Percentiles rank a stretch among this genome's conserved stretches.
Conservation (phyloP, 2,329 filamentous ascomycete genomes). For the Sporothrix protearum region DNA sequence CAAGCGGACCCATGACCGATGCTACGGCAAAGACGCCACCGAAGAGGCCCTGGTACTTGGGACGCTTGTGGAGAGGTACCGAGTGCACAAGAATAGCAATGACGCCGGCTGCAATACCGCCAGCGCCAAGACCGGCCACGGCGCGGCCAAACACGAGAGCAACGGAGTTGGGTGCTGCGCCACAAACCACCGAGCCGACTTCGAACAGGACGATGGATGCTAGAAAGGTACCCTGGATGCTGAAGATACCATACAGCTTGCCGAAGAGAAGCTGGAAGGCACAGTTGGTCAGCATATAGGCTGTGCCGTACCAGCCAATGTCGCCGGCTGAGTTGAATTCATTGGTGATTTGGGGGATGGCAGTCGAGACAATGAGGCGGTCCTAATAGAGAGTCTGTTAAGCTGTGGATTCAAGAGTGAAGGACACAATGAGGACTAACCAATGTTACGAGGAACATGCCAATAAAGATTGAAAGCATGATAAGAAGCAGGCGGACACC, state of each 20-base stretch:
- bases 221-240: slow-evolving; percentile 36
- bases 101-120: slow-evolving; percentile 40
- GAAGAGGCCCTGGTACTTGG: slow-evolving; percentile 37
- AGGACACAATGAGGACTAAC: neutral
- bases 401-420: neutral
- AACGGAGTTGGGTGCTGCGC: slow-evolving; percentile 40
- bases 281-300: slow-evolving; percentile 25
- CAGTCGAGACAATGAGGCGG: slow-evolving; percentile 29
- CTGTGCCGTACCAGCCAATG: slow-evolving; percentile 28
- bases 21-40: slow-evolving; percentile 39
- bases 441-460: slow-evolving; percentile 18
- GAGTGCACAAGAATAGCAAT: slow-evolving; percentile 37
- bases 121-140: slow-evolving; percentile 40
- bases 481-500: slow-evolving; percentile 9
- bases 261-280: slow-evolving; percentile 39
- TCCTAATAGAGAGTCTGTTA: slow-evolving; percentile 4
- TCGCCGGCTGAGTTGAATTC: slow-evolving; percentile 25
- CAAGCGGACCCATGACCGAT: slow-evolving; percentile 38
- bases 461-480: slow-evolving; percentile 15
- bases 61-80: slow-evolving; percentile 37
- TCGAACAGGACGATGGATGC: slow-evolving; percentile 37
- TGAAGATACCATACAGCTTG: slow-evolving; percentile 41
- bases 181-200: slow-evolving; percentile 41
- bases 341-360: slow-evolving; percentile 26
- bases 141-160: slow-evolving; percentile 43